Base-by-base conservation (phyloP, 306 rosid species). In the Castanospermum australe region DNA sequence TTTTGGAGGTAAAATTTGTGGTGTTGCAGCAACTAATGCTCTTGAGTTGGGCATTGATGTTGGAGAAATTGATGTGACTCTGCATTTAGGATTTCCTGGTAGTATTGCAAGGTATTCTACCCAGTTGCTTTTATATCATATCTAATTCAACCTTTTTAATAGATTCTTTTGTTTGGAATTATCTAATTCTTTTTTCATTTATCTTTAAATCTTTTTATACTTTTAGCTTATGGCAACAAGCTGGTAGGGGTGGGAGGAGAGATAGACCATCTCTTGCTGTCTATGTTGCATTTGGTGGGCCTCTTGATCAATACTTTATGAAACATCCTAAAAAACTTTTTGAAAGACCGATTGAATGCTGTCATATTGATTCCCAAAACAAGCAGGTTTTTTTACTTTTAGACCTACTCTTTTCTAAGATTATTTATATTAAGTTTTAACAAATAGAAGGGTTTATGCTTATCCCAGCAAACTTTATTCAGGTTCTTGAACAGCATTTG, bases 21-120 rank as follows among this genome's bases (percentile, higher is more conserved):
- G 99, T 41, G 86, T 95, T 75, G 98, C 97, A 79, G 97, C 99
- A 20, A 95, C 99, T 55, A 95, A 95, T 95, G 99, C 99, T 80
- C 99, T 95, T 81, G 99, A 95, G 74, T 88, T 95, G 92, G 99
- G 99, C 82, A 91, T 92, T 76, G 98, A 95, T 86, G 98, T 92
- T 75, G 99, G 99, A 56, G 93, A 95, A 77, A 87, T 92, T 83
- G 98, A 92, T 78, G 97, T 84, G 61, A 95, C 99, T 75, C 87
- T 95, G 88, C 99, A 95, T 88, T 89, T 95, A 68, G 98, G 99
- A 52, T 95, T 95, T 86, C 99, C 99, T 69, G 99, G 99, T 71
- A 92, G 94, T 78, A 87, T 95, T 82, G 88, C 98, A 41, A 95
- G 99, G 98, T 92, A 84, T 60, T 45, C 67, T 71, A 14, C 75